Conservation (phyloP, 352 stramenopile species). For the Pythium brassicae region DNA sequence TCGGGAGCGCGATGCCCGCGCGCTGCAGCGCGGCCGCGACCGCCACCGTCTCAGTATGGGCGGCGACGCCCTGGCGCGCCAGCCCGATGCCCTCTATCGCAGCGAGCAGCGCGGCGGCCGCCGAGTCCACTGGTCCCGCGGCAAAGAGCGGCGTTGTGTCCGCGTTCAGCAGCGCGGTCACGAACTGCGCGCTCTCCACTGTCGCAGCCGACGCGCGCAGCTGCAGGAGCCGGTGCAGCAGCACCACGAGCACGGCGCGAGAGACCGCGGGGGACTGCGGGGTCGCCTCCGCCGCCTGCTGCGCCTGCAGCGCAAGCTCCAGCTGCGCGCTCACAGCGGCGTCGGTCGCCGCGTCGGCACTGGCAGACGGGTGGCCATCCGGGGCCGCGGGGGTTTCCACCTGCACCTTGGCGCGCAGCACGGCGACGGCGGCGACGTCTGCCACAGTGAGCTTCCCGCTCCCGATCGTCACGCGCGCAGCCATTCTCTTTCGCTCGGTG, state of each 20-base stretch:
- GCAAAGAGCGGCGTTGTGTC: slow-evolving; percentile 34
- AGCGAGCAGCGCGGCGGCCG: slow-evolving; percentile 23
- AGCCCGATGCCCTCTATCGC: slow-evolving; percentile 24
- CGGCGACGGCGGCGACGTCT: slow-evolving; percentile 61
- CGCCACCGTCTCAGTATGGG: slow-evolving; percentile 3
- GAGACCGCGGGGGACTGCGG: slow-evolving; percentile 8
- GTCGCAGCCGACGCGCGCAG: slow-evolving; percentile 20
- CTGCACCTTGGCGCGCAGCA: slow-evolving; percentile 34
- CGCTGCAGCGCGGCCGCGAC: slow-evolving; percentile 13
- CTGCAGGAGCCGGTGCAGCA: slow-evolving; percentile 19
- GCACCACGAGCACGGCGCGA: slow-evolving; percentile 26
- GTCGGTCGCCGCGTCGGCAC: slow-evolving; percentile 4
- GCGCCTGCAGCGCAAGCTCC: slow-evolving; percentile 7
- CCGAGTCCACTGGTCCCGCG: slow-evolving; percentile 18
- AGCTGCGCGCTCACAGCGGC: slow-evolving; percentile 12
- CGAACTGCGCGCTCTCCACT: slow-evolving; percentile 34
- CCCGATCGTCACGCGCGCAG: slow-evolving; percentile 48
- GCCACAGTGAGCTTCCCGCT: slow-evolving; percentile 47
- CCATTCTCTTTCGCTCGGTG: slow-evolving; percentile 1
- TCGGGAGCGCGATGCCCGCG: slow-evolving; percentile 30
- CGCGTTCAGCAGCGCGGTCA: slow-evolving; percentile 59
- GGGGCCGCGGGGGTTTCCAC: slow-evolving; percentile 18
- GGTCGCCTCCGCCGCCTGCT: slow-evolving; percentile 5
- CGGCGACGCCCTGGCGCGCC: slow-evolving; percentile 12
- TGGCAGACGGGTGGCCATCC: slow-evolving; percentile 5